Evolutionary conservation across 1,139 yeast species (phyloP).

Genomic region (Diutina neorugosa): DNA sequence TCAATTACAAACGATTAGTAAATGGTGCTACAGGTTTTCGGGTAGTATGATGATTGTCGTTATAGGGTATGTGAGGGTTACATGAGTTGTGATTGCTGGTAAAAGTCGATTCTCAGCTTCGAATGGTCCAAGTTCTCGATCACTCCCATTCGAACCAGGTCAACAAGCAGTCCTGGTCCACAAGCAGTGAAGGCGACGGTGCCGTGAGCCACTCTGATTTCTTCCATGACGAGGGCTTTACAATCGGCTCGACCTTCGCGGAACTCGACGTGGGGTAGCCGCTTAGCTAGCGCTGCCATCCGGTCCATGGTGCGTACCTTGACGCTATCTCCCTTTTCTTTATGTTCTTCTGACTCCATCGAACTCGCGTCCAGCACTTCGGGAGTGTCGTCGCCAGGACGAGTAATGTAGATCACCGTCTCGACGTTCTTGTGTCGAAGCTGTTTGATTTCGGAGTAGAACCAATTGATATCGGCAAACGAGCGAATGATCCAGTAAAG

Average conservation of each 20-base stretch:
- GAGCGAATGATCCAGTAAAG: slow-evolving; percentile 44
- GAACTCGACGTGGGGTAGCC: slow-evolving; percentile 8
- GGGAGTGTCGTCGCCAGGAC: slow-evolving; percentile 13
- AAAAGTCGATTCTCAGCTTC: slow-evolving; percentile 9
- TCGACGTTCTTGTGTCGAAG: slow-evolving; percentile 20
- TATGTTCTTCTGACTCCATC: neutral
- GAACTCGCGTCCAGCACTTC: neutral
- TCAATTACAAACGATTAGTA: too few relatives aligned
- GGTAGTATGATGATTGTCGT: too few relatives aligned
- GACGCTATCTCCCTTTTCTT: neutral
- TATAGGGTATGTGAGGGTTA: too few relatives aligned
- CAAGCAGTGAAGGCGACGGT: slow-evolving; percentile 35
- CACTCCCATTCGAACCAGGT: slow-evolving; percentile 8
- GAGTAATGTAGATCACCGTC: slow-evolving; percentile 30
- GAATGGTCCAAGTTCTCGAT: slow-evolving; percentile 7
- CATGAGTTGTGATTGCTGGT: slow-evolving; percentile 9
- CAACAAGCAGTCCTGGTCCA: slow-evolving; percentile 18
- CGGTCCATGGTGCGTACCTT: neutral
- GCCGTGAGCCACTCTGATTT: slow-evolving; percentile 24
- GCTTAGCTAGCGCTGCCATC: neutral
- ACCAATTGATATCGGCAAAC: slow-evolving; percentile 33
- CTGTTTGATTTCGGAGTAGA: slow-evolving; percentile 31
- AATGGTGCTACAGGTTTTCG: too few relatives aligned
- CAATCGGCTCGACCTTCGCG: slow-evolving; percentile 16
- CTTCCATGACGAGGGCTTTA: slow-evolving; percentile 20